These are phyloP conservation scores for Nicotiana undulata DNA, from an alignment of 257 asterid genomes.

Conservation along the genomic window DNA sequence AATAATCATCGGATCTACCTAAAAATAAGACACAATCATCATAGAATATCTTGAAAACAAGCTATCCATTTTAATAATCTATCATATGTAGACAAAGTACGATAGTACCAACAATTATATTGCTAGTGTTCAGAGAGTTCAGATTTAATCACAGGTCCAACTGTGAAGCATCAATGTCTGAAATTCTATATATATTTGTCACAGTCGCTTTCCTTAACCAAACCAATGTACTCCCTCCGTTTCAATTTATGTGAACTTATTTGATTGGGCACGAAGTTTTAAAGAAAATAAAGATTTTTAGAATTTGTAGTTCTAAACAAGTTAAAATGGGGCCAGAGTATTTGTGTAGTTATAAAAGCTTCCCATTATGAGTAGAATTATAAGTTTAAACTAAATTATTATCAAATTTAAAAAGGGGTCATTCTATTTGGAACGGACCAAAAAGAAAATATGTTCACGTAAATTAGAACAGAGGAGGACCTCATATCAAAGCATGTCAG, in stretches of 20 bases:
- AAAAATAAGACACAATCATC: slow-evolving; percentile 31
- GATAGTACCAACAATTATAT: slow-evolving; percentile 14
- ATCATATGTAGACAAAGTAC: not conserved
- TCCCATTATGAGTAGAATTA: too few species aligned
- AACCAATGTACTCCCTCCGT: slow-evolving; percentile 16
- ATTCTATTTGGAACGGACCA: too few species aligned
- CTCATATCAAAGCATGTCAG: not conserved
- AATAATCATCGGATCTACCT: slow-evolving; percentile 31
- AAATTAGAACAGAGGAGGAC: too few species aligned
- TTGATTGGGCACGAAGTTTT: too few species aligned
- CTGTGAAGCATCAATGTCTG: slow-evolving; percentile 25
- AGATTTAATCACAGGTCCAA: not conserved
- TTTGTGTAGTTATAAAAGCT: too few species aligned
- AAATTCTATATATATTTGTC: slow-evolving; percentile 6
- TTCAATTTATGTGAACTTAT: too few species aligned
- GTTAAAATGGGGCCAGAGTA: too few species aligned
- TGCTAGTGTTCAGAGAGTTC: slow-evolving; percentile 8
- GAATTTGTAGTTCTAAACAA: too few species aligned
- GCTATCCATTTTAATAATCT: slow-evolving; percentile 10
- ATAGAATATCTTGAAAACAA: slow-evolving; percentile 27
- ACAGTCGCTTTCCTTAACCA: slow-evolving; percentile 8
- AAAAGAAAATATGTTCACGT: too few species aligned
- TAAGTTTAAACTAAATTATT: too few species aligned
- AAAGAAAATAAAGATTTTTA: too few species aligned
- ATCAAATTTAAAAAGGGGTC: too few species aligned